Percentiles rank a stretch among this genome's conserved stretches.
Evolutionary conservation across 139 green algal species (phyloP).

Genomic region (Auxenochlorella protothecoides): DNA sequence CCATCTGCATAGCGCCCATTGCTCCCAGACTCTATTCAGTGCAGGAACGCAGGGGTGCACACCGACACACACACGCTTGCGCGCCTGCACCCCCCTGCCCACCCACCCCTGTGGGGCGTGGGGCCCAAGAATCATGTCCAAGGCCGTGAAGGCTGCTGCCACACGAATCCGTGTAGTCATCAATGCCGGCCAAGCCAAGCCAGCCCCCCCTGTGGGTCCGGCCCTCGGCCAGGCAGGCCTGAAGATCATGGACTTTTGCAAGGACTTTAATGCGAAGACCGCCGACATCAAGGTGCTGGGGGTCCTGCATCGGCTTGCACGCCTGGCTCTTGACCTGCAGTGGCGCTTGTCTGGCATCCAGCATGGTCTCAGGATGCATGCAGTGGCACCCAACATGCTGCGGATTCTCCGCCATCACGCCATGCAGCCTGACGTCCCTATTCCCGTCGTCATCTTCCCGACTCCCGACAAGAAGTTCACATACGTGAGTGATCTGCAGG

Average conservation of each 20-base stretch:
- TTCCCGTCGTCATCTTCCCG: conserved; percentile 56
- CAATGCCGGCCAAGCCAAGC: conserved; percentile 86
- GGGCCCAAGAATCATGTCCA: conserved; percentile 3
- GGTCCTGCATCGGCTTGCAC: too few relatives aligned
- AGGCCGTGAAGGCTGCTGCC: conserved; percentile 38
- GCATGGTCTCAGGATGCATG: too few relatives aligned
- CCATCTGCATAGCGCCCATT: too few relatives aligned
- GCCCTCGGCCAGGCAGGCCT: conserved; percentile 90
- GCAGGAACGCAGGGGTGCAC: too few relatives aligned
- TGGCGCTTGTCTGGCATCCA: too few relatives aligned
- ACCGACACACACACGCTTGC: too few relatives aligned
- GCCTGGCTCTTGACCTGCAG: too few relatives aligned
- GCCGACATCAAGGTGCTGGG: conserved; percentile 53
- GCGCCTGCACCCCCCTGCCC: too few relatives aligned
- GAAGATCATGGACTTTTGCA: conserved; percentile 99
- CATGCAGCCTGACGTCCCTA: conserved; percentile 40
- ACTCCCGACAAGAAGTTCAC: conserved; percentile 85
- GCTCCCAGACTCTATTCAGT: too few relatives aligned
- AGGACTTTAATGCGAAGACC: conserved; percentile 97
- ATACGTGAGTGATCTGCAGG: conserved; percentile 33
- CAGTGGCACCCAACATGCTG: too few relatives aligned
- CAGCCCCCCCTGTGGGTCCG: conserved; percentile 84
- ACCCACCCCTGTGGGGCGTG: too few relatives aligned
- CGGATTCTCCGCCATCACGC: background rate
- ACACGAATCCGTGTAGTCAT: conserved; percentile 82